These are phyloP conservation scores for Rhizopus microsporus DNA, from an alignment of 371 early-diverging fungal species.

Conservation along the genomic window DNA sequence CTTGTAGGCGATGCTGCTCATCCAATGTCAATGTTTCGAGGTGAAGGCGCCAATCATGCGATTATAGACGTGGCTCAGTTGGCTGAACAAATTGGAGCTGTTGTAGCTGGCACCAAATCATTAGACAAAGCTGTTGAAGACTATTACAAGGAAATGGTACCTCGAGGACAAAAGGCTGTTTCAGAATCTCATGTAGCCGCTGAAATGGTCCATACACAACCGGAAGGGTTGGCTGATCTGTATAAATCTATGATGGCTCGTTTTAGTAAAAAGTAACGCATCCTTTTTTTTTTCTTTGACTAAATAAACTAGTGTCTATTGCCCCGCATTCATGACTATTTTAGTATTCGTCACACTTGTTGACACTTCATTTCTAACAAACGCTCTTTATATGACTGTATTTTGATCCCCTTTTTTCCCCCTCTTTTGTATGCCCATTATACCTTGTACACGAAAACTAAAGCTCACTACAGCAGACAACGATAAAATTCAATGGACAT, in stretches of 20 bases:
- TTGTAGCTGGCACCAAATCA: slow-evolving; percentile 14
- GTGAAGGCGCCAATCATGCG: slow-evolving; percentile 39
- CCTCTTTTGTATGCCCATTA: slow-evolving; percentile 6
- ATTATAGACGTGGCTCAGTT: slow-evolving; percentile 28
- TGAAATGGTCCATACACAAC: slow-evolving; percentile 1
- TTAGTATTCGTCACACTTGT: too few relatives aligned
- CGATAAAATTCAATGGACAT: slow-evolving; percentile 19
- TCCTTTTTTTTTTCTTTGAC: too few relatives aligned
- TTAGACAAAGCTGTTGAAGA: slow-evolving; percentile 18
- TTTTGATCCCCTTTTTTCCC: slow-evolving; percentile 16
- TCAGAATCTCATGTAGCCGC: slow-evolving; percentile 27
- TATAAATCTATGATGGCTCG: too few relatives aligned
- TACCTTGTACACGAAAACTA: slow-evolving; percentile 12
- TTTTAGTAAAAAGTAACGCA: too few relatives aligned
- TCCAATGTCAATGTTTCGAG: slow-evolving; percentile 25
- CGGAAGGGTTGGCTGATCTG: neutral
- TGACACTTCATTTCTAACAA: too few relatives aligned
- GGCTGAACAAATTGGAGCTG: slow-evolving; percentile 14
- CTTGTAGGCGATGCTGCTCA: slow-evolving; percentile 21
- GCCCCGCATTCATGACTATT: too few relatives aligned
- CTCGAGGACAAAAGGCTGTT: slow-evolving; percentile 29
- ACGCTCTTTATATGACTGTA: too few relatives aligned
- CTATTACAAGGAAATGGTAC: slow-evolving; percentile 28
- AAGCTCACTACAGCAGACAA: slow-evolving; percentile 7
- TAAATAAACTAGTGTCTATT: too few relatives aligned